Percentiles rank a stretch among this genome's conserved stretches.
Conservation (phyloP, 257 asterid genomes). For the Striga asiatica region DNA sequence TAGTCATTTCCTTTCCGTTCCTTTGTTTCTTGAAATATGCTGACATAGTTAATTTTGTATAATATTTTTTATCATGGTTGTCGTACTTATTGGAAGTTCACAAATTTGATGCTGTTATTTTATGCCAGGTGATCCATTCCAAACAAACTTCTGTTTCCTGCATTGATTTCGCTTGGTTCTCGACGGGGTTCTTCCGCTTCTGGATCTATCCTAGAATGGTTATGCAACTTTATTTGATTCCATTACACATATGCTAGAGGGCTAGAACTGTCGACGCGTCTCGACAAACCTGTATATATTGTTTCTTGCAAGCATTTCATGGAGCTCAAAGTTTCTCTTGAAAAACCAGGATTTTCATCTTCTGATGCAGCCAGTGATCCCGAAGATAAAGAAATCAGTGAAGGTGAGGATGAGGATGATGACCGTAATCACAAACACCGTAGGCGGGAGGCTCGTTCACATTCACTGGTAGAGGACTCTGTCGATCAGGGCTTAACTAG, state of each 20-base stretch:
- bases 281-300: conserved; percentile 4
- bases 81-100: background rate
- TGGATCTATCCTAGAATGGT: conserved; percentile 6
- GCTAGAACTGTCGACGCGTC: background rate
- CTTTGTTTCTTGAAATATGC: background rate
- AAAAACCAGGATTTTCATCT: conserved; percentile 52
- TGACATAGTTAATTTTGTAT: conserved; percentile 1
- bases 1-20: background rate
- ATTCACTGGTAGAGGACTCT: conserved; percentile 59
- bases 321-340: conserved; percentile 72
- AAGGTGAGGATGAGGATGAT: conserved; percentile 96
- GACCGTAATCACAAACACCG: conserved; percentile 99
- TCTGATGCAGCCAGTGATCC: conserved; percentile 60
- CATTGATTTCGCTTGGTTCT: conserved; percentile 7
- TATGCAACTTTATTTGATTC: conserved; percentile 11
- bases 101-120: background rate
- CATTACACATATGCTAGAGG: conserved; percentile 8
- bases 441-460: conserved; percentile 55
- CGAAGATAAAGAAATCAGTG: conserved; percentile 82
- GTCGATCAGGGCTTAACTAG: conserved; percentile 47
- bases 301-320: conserved; percentile 24
- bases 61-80: conserved; percentile 9
- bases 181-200: conserved; percentile 13
- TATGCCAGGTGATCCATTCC: conserved; percentile 3
- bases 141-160: conserved; percentile 7